Base-by-base conservation (phyloP, 2,329 filamentous ascomycete genomes). In the Seiridium cupressi region DNA sequence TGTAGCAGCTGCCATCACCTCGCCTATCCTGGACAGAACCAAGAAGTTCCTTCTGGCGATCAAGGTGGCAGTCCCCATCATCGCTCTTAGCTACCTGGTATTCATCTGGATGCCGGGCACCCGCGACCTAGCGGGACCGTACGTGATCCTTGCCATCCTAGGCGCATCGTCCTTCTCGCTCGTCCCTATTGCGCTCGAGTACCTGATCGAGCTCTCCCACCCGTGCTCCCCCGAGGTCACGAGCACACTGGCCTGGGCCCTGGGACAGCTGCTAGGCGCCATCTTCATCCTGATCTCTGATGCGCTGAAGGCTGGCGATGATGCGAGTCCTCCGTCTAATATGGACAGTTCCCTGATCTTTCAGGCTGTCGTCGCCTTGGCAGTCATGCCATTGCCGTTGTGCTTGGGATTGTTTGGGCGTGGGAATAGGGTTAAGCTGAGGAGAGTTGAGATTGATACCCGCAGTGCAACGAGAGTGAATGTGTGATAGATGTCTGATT, bases 201-300 rank as follows among this genome's bases (percentile, higher is more conserved):
- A 90, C 67, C 79, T 97, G 13, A 91, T 91, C 56, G 92, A 98
- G 73, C 84, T 97, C 61, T 93, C 90, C 4, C 91, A 95, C 69
- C 95, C 95, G 0, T 86, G 96, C 34, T 89, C 87, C 46, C 93
- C 95, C 0, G 94, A 96, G 75, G 84, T 97, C 49, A 91, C 91
- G 1, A 91, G 87, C 63, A 92, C 91, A 35, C 80, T 96, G 31
- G 91, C 89, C 69, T 98, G 95, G 95, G 84, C 86, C 1, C 89
- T 89, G 5, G 94, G 95, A 0, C 94, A 98, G 78, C 75, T 97
- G 6, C 76, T 96, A 1, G 95, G 95, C 10, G 93, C 87, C 2
- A 76, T 93, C 35, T 97, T 97, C 70, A 90, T 97, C 68, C 77
- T 99, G 36, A 76, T 94, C 60, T 90, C 91, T 77, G 89, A 93